A percentile compares a stretch with the other conserved stretches of the same genome.
Conservation (phyloP, 306 rosid species). For the Glycine tomentella region DNA sequence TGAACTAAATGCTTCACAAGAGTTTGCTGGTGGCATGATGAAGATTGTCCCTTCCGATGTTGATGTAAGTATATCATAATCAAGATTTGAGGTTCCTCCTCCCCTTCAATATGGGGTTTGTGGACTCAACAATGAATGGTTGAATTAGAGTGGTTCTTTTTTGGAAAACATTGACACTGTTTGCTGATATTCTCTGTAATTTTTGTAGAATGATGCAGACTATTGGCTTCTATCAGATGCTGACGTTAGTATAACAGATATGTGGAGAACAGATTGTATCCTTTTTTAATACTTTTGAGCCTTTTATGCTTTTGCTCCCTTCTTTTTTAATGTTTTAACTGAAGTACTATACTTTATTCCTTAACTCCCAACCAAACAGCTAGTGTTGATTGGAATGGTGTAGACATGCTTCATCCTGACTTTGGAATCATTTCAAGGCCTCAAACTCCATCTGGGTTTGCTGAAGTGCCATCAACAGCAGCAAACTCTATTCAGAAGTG, state of each 20-base stretch:
- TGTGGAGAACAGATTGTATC: slow-evolving; percentile 98
- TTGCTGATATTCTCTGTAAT: slow-evolving; percentile 42
- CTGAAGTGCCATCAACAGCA: slow-evolving; percentile 59
- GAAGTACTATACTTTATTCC: slow-evolving; percentile 48
- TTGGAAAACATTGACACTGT: slow-evolving; percentile 10
- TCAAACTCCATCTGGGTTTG: slow-evolving; percentile 62
- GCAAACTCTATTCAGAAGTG: slow-evolving; percentile 62
- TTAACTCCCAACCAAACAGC: slow-evolving; percentile 63
- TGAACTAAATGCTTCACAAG: slow-evolving; percentile 72
- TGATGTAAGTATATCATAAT: slow-evolving; percentile 71
- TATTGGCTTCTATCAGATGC: slow-evolving; percentile 99
- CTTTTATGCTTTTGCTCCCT: slow-evolving; percentile 22
- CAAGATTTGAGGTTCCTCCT: slow-evolving; percentile 21
- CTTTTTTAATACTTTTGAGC: slow-evolving; percentile 42
- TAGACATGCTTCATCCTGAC: slow-evolving; percentile 77
- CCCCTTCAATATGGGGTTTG: not conserved
- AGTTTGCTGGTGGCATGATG: slow-evolving; percentile 91
- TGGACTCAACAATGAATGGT: slow-evolving; percentile 16
- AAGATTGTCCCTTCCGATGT: slow-evolving; percentile 94
- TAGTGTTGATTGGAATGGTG: slow-evolving; percentile 76
- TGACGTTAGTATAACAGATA: slow-evolving; percentile 94
- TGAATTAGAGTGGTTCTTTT: slow-evolving; percentile 23
- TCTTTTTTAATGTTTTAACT: slow-evolving; percentile 1
- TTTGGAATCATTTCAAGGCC: slow-evolving; percentile 62
- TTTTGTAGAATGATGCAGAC: slow-evolving; percentile 89